These are phyloP conservation scores for Aspergillus sp. DNA, from an alignment of 2,329 filamentous ascomycete genomes.

Conservation along the genomic window DNA sequence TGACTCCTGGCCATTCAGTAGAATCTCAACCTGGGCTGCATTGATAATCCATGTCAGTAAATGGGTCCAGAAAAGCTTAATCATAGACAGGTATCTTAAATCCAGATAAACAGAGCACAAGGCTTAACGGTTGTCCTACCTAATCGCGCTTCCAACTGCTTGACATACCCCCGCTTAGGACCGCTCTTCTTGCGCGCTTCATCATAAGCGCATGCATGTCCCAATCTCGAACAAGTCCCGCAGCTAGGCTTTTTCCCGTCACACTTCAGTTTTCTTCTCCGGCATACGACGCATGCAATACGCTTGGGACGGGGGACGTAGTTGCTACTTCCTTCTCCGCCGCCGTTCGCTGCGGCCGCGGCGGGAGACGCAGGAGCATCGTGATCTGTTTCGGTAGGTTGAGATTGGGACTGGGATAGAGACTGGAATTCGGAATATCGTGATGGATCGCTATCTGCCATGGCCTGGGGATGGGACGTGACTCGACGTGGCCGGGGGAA, in stretches of 20 bases:
- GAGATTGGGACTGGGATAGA: slow-evolving; percentile 13
- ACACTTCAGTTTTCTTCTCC: slow-evolving; percentile 86
- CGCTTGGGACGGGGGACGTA: slow-evolving; percentile 78
- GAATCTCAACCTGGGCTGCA: slow-evolving; percentile 83
- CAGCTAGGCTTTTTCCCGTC: slow-evolving; percentile 80
- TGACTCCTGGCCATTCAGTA: slow-evolving; percentile 72
- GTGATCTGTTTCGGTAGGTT: slow-evolving; percentile 8
- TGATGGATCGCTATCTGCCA: slow-evolving; percentile 49
- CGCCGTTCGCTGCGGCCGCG: slow-evolving; percentile 34
- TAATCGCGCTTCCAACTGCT: slow-evolving; percentile 83
- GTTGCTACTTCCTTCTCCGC: slow-evolving; percentile 34
- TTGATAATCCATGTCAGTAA: slow-evolving; percentile 7
- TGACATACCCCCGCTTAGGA: slow-evolving; percentile 89
- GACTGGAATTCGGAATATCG: slow-evolving; percentile 33
- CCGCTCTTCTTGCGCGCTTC: slow-evolving; percentile 91
- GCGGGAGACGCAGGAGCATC: slow-evolving; percentile 13
- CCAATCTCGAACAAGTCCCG: slow-evolving; percentile 78
- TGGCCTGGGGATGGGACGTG: slow-evolving; percentile 8
- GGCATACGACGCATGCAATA: slow-evolving; percentile 88
- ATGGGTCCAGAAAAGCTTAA: no score
- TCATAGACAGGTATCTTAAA: not conserved
- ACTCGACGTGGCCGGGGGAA: not conserved
- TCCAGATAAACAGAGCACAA: not conserved
- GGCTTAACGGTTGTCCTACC: slow-evolving; percentile 51
- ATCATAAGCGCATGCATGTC: slow-evolving; percentile 83